Base-by-base conservation (phyloP, 2,329 filamentous ascomycete species). In the Paraphoma chrysanthemicola region DNA sequence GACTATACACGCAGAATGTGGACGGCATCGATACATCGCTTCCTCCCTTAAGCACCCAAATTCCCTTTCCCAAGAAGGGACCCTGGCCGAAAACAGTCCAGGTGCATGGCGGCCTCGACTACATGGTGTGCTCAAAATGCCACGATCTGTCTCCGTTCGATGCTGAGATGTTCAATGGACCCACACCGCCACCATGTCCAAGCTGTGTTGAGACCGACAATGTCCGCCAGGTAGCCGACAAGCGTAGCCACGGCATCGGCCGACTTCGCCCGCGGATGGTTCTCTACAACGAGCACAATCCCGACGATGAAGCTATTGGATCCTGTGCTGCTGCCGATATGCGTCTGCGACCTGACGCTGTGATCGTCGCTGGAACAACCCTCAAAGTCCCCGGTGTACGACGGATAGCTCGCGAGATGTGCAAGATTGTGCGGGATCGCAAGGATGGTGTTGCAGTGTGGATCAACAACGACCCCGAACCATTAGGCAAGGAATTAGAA, bases 121-220 rank as follows among this genome's bases (percentile, higher is more conserved):
- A 97, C 75, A 98, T 98, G 94, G 90, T 96, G 14, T 99, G 95
- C 78, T 92, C 92, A 44, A 98, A 98, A 76, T 99, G 95, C 76
- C 86, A 88, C 64, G 83, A 90, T 56, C 83, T 97, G 8, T 85
- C 86, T 44, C 84, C 90, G 49, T 93, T 99, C 68, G 83, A 97
- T 62, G 84, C 88, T 8, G 85, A 88, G 7, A 81, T 96, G 43
- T 99, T 99, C 75, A 85, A 91, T 53, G 92, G 94, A 2, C 90
- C 93, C 6, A 87, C 92, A 60, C 88, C 95, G 4, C 95, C 95
- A 28, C 83, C 90, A 9, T 99, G 95, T 76, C 80, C 81, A 10
- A 83, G 85, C 46, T 99, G 95, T 75, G 85, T 88, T 50, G 86
- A 86, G 59, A 86, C 87, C 55, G 94, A 99, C 72, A 78, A 86